Evolutionary conservation across 2,329 filamentous ascomycete genomes (phyloP).

Genomic region (Lachnellula occidentalis): DNA sequence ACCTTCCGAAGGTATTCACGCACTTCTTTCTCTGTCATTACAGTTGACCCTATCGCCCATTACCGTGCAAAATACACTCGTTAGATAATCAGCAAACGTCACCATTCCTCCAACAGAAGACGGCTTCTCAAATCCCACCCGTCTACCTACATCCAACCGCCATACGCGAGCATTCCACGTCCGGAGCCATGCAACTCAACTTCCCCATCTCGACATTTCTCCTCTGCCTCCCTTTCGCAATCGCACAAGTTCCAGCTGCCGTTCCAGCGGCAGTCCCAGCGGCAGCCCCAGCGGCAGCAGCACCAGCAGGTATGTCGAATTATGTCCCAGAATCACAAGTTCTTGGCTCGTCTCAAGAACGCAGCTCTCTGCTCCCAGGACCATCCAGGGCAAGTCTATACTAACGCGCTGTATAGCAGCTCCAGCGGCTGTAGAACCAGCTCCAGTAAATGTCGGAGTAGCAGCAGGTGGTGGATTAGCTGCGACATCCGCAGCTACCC

Average conservation of each 20-base stretch:
- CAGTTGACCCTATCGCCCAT: neutral
- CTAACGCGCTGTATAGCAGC: too few species aligned
- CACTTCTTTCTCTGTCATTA: neutral
- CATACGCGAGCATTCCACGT: neutral
- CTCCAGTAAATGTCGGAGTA: neutral
- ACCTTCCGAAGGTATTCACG: too few species aligned
- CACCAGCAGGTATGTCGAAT: too few species aligned
- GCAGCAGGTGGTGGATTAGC: constrained; percentile 1
- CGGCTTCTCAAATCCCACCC: neutral
- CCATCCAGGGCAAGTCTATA: too few species aligned
- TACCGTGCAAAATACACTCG: neutral
- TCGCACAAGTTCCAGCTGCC: neutral
- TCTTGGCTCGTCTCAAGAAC: too few species aligned
- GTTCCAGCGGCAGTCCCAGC: too few species aligned
- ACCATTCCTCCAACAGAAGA: neutral
- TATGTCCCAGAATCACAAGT: too few species aligned
- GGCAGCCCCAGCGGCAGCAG: too few species aligned
- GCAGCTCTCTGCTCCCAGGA: too few species aligned
- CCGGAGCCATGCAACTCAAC: neutral
- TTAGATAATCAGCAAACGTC: neutral
- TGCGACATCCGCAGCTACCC: constrained; percentile 7
- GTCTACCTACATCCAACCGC: neutral
- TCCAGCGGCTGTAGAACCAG: neutral
- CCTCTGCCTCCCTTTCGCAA: neutral
- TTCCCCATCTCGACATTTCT: neutral